Percentiles rank a stretch among this genome's conserved stretches.
These are phyloP conservation scores for Ceratocystis albifundus DNA, from an alignment of 2,329 filamentous ascomycete genomes.

Conservation along the genomic window DNA sequence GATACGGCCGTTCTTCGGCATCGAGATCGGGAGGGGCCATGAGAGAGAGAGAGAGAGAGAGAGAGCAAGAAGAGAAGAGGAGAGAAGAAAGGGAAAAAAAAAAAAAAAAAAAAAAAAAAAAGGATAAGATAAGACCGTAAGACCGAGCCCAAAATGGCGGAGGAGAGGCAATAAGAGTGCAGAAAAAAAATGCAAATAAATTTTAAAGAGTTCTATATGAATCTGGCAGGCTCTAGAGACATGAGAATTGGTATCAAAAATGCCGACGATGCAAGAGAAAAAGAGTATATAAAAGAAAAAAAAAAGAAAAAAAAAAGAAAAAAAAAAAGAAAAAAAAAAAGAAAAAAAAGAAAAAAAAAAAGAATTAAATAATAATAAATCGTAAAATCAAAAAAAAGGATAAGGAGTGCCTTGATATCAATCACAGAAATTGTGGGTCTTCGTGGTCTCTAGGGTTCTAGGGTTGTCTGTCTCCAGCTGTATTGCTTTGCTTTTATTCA, in stretches of 20 bases:
- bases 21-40: slow-evolving; percentile 8
- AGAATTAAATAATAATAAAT: not conserved
- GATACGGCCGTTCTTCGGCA: slow-evolving; percentile 39
- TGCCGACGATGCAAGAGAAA: not conserved
- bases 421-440: not conserved
- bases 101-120: not conserved
- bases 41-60: not conserved
- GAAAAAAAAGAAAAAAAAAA: not conserved
- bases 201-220: not conserved
- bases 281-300: not conserved
- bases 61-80: too few relatives aligned
- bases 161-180: not conserved
- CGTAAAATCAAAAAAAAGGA: not conserved
- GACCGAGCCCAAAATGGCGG: not conserved
- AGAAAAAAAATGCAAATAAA: not conserved
- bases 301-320: not conserved
- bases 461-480: not conserved
- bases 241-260: not conserved
- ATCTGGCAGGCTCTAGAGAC: not conserved
- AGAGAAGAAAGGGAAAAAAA: too few relatives aligned
- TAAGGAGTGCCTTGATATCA: not conserved
- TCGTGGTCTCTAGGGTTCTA: too few relatives aligned
- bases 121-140: not conserved
- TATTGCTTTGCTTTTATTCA: not conserved
- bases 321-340: not conserved